phyloP scores from a whole-genome alignment of 805 yeast species.

The Cyberlindnera xishuangbannaensis region DNA sequence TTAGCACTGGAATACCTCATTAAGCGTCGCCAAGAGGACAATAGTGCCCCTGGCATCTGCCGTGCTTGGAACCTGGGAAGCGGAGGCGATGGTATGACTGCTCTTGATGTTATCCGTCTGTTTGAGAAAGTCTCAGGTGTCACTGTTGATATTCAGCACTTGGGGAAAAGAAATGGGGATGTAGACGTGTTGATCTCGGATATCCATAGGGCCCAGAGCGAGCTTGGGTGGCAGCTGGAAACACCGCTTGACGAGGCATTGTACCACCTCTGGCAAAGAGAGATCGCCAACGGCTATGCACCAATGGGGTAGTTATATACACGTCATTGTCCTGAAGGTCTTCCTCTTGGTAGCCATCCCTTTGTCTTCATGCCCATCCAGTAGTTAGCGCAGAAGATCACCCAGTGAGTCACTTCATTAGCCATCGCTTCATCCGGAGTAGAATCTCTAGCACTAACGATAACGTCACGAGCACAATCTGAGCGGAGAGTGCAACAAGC shows the following conservation, averaged over 20 bases:
- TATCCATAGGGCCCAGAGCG: slow-evolving; percentile 58
- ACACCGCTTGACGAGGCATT: slow-evolving; percentile 58
- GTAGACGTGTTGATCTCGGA: slow-evolving; percentile 71
- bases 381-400: too few relatives aligned
- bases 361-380: too few relatives aligned
- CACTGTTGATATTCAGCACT: slow-evolving; percentile 58
- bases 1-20: slow-evolving; percentile 58
- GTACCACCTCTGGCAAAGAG: slow-evolving; percentile 70
- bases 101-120: slow-evolving; percentile 60
- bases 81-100: slow-evolving; percentile 77
- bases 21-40: slow-evolving; percentile 15
- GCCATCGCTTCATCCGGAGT: too few relatives aligned
- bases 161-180: slow-evolving; percentile 68
- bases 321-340: too few relatives aligned
- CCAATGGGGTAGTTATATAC: too few relatives aligned
- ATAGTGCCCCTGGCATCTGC: slow-evolving; percentile 38
- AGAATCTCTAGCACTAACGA: slow-evolving; percentile 6
- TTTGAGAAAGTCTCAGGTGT: slow-evolving; percentile 62
- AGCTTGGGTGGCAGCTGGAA: slow-evolving; percentile 60
- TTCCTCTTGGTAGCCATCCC: too few relatives aligned
- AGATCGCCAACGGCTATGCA: too few relatives aligned
- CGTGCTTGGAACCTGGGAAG: slow-evolving; percentile 84
- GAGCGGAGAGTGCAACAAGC: slow-evolving; percentile 5
- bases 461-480: slow-evolving; percentile 9
- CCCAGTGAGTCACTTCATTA: too few relatives aligned